Evolutionary conservation across 805 yeast species (phyloP), one percentile per base, ranked within the genome.

Genomic region (Yarrowia hollandica): DNA sequence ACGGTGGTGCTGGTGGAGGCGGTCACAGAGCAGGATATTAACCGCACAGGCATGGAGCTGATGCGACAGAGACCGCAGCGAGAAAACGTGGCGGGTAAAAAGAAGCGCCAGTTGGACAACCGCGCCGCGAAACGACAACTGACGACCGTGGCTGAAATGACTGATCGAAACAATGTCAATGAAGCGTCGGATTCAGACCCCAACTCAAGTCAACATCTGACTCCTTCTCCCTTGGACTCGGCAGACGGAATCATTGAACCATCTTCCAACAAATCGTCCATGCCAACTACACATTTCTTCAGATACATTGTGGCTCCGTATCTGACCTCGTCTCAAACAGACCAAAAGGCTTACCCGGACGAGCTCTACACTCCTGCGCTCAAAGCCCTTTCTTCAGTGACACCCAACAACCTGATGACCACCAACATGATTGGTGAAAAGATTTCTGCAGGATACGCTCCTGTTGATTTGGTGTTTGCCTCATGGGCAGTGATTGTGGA

Each of bases 401-500:
- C 12, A 0, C 44, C 58, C 12, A 23, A 16, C 19, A 52, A 52
- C 14, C 10, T 52, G 16, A 62, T 52, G 58, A 52, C 58, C 7
- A 18, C 8, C 1, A 52, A 76, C 22, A 73, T 79, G 4, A 62
- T 68, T 26, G 73, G 72, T 5, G 64, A 65, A 3, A 64, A 71
- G 11, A 78, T 85, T 4, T 82, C 91, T 0, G 74, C 80, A 1
- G 90, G 90, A 0, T 84, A 72, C 65, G 73, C 82, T 0, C 73
- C 77, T 0, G 79, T 79, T 12, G 70, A 76, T 23, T 72, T 80
- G 42, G 59, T 65, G 1, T 71, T 77, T 41, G 77, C 74, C 1
- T 74, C 74, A 11, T 90, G 97, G 97, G 80, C 82, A n/a, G 84
- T 90, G 1, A 71, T 84, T 0, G 82, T 90, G 4, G 85, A 85